Conservation (phyloP, 495 filamentous ascomycete genomes). For the Sporormia fimetaria region DNA sequence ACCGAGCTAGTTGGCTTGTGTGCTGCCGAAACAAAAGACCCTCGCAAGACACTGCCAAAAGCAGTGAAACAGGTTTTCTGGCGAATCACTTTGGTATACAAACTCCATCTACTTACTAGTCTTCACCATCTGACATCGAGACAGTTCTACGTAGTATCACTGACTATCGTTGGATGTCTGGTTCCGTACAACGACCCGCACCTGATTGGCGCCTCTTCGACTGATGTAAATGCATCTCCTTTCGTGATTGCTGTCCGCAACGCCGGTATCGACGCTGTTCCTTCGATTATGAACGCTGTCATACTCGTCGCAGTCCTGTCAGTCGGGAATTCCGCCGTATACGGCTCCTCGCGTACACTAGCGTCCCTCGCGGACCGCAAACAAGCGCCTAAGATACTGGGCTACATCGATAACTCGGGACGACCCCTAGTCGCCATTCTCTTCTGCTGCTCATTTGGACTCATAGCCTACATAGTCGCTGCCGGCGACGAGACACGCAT, state of each 20-base stretch:
- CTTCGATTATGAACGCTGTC: slow-evolving; percentile 34
- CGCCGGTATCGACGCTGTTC: slow-evolving; percentile 31
- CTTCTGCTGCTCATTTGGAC: slow-evolving; percentile 58
- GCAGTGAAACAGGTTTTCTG: slow-evolving; percentile 43
- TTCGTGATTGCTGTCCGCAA: slow-evolving; percentile 33
- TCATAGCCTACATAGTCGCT: slow-evolving; percentile 57
- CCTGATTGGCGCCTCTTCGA: slow-evolving; percentile 25
- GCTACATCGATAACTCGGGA: slow-evolving; percentile 34
- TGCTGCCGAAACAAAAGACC: slow-evolving; percentile 38
- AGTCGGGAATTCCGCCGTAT: slow-evolving; percentile 33
- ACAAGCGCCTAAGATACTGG: slow-evolving; percentile 32
- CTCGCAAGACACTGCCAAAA: slow-evolving; percentile 36
- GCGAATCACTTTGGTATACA: slow-evolving; percentile 63
- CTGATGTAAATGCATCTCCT: slow-evolving; percentile 29
- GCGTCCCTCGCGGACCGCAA: slow-evolving; percentile 32
- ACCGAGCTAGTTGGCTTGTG: slow-evolving; percentile 43
- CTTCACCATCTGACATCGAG: not conserved
- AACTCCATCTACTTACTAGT: not conserved
- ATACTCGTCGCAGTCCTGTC: slow-evolving; percentile 33
- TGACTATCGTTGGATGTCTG: slow-evolving; percentile 32
- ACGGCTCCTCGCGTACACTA: slow-evolving; percentile 33
- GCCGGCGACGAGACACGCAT: slow-evolving; percentile 54
- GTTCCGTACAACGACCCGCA: slow-evolving; percentile 29
- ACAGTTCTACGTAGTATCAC: slow-evolving; percentile 32
- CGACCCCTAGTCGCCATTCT: slow-evolving; percentile 53